phyloP scores from a whole-genome alignment of 768 basidiomycete species.

The Dioszegia crocea region DNA sequence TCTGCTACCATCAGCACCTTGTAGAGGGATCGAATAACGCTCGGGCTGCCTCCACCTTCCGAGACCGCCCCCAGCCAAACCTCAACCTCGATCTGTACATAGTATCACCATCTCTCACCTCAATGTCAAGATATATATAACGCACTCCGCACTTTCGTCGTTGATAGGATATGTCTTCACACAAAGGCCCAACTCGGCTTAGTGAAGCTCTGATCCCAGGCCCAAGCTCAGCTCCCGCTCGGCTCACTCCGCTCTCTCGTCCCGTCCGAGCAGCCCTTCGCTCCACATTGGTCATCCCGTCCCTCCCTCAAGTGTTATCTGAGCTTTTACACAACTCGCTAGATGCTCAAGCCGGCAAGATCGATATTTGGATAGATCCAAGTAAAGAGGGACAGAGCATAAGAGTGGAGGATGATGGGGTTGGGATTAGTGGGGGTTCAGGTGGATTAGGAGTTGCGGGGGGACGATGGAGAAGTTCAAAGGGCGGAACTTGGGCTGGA shows the following conservation, averaged over 20 bases:
- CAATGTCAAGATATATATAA: too few species aligned
- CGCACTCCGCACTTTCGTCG: too few species aligned
- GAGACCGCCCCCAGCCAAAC: not conserved
- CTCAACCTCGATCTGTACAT: too few species aligned
- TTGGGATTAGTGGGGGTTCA: constrained; percentile 59
- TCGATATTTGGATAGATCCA: constrained; percentile 71
- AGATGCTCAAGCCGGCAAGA: constrained; percentile 67
- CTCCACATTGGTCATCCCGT: constrained; percentile 77
- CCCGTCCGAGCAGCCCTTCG: constrained; percentile 67
- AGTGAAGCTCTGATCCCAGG: too few species aligned
- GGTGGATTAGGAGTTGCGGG: constrained; percentile 59
- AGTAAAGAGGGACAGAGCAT: constrained; percentile 65
- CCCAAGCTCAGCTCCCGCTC: not conserved
- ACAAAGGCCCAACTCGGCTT: too few species aligned
- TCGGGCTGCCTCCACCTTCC: not conserved
- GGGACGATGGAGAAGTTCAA: constrained; percentile 57
- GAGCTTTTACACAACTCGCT: constrained; percentile 88
- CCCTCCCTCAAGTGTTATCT: constrained; percentile 70
- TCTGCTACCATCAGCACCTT: too few species aligned
- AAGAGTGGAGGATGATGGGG: constrained; percentile 81
- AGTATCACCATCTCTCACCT: too few species aligned
- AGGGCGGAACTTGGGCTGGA: not conserved
- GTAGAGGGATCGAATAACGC: too few species aligned
- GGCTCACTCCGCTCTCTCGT: constrained; percentile 54
- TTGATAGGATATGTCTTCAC: too few species aligned